Evolutionary conservation across 176 grass and related monocot genomes (phyloP).

Genomic region (Musa troglodytarum): DNA sequence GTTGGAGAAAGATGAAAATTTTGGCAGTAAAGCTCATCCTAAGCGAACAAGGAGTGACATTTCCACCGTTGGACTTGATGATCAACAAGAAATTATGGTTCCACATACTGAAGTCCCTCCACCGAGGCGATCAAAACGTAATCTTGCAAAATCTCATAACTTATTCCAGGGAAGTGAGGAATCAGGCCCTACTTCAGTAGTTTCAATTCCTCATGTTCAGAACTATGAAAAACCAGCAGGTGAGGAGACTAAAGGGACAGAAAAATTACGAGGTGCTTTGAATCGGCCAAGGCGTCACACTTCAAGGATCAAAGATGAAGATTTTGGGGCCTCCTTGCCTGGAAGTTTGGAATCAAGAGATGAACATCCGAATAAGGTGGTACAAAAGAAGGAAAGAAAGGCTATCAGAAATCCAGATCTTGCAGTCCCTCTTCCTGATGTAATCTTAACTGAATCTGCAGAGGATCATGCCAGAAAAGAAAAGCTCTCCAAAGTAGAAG

Average conservation of each 20-base stretch:
- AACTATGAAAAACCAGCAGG: not conserved
- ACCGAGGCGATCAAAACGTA: not conserved
- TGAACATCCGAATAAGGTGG: not conserved
- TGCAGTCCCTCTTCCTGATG: not conserved
- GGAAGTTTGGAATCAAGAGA: not conserved
- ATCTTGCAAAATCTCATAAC: not conserved
- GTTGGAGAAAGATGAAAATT: constrained; percentile 9
- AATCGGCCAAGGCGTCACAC: not conserved
- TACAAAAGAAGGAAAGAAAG: not conserved
- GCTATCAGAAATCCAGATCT: not conserved
- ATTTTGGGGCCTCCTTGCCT: not conserved
- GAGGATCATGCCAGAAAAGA: not conserved
- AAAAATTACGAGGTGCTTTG: too few relatives aligned
- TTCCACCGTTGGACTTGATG: constrained; percentile 7
- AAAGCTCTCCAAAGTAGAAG: not conserved
- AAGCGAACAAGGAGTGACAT: constrained; percentile 6
- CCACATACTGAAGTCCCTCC: not conserved
- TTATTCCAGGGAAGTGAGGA: not conserved
- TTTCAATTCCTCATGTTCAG: not conserved
- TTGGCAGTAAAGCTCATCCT: constrained; percentile 3
- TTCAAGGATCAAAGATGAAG: not conserved
- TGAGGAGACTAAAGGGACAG: not conserved
- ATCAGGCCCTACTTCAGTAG: not conserved
- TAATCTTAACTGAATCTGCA: not conserved
- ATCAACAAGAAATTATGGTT: constrained; percentile 12